phyloP scores from a whole-genome alignment of 2,329 filamentous ascomycete species.

The Lachnellula suecica region DNA sequence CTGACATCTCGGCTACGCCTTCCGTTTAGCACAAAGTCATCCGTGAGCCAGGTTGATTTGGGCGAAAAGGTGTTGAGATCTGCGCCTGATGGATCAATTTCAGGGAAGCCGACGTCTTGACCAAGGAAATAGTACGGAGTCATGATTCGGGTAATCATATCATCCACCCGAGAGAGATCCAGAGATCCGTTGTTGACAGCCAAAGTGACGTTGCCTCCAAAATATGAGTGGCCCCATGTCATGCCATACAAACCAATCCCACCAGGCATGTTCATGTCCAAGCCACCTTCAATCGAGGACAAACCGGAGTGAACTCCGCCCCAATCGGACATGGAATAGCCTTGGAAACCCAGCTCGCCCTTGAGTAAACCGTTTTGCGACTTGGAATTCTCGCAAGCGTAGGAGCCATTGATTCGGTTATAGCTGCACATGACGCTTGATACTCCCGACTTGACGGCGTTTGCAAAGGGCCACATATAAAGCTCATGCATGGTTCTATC shows the following conservation, averaged over 20 bases:
- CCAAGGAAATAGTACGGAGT: constrained; percentile 58
- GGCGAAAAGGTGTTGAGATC: constrained; percentile 19
- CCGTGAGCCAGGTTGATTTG: constrained; percentile 50
- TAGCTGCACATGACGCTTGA: constrained; percentile 82
- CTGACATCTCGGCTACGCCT: constrained; percentile 80
- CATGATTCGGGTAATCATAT: constrained; percentile 66
- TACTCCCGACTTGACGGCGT: constrained; percentile 74
- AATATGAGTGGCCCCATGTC: constrained; percentile 30
- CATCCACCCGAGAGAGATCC: constrained; percentile 52
- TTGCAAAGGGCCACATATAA: constrained; percentile 83
- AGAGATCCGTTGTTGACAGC: constrained; percentile 62
- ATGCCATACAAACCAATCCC: constrained; percentile 64
- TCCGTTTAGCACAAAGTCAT: constrained; percentile 82
- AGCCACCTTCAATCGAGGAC: constrained; percentile 71
- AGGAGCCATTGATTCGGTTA: constrained; percentile 67
- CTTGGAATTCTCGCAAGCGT: constrained; percentile 74
- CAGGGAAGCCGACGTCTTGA: constrained; percentile 46
- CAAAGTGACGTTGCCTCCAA: constrained; percentile 40
- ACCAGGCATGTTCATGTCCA: constrained; percentile 58
- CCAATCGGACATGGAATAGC: constrained; percentile 84
- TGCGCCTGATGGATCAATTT: constrained; percentile 16
- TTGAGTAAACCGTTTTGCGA: constrained; percentile 79
- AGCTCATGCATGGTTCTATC: constrained; percentile 73
- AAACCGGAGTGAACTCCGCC: constrained; percentile 79
- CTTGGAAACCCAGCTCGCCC: constrained; percentile 82